phyloP scores from a whole-genome alignment of 257 asterid genomes.

The Primulina eburnea region DNA sequence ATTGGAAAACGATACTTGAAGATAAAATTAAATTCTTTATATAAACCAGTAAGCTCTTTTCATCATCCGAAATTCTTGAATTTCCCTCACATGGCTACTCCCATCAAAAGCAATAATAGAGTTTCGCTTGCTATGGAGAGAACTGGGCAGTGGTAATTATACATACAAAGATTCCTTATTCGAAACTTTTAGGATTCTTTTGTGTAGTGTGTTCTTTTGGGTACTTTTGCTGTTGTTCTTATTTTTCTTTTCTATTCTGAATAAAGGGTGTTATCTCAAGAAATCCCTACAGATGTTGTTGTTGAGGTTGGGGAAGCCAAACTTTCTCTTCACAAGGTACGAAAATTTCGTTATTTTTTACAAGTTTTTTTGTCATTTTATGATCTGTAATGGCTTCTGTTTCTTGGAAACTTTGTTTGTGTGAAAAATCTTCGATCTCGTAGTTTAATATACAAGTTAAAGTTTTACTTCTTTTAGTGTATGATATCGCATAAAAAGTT shows the following conservation, averaged over 20 bases:
- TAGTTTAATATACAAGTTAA: not conserved
- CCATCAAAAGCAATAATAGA: not conserved
- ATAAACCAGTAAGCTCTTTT: not conserved
- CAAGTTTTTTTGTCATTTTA: not conserved
- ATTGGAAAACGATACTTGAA: not conserved
- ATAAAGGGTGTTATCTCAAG: slow-evolving; percentile 89
- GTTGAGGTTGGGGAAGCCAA: slow-evolving; percentile 77
- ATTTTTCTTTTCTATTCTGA: not conserved
- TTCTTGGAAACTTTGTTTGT: not conserved
- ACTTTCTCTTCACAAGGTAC: slow-evolving; percentile 90
- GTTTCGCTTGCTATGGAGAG: not conserved
- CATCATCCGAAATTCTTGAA: not conserved
- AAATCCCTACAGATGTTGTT: slow-evolving; percentile 76
- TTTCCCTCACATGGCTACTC: not conserved
- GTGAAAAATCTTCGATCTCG: too few relatives aligned
- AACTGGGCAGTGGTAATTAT: not conserved
- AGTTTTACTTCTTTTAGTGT: too few relatives aligned
- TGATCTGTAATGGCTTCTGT: not conserved
- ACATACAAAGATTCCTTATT: too few relatives aligned
- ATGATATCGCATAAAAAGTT: too few relatives aligned
- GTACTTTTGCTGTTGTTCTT: not conserved
- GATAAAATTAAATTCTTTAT: not conserved
- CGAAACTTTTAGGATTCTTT: not conserved
- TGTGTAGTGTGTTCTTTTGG: not conserved
- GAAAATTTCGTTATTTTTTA: not conserved